Percentiles rank a stretch among this genome's conserved stretches.
phyloP scores from a whole-genome alignment of 192 early-diverging fungal genomes.

The Chytriomyces sp. region DNA sequence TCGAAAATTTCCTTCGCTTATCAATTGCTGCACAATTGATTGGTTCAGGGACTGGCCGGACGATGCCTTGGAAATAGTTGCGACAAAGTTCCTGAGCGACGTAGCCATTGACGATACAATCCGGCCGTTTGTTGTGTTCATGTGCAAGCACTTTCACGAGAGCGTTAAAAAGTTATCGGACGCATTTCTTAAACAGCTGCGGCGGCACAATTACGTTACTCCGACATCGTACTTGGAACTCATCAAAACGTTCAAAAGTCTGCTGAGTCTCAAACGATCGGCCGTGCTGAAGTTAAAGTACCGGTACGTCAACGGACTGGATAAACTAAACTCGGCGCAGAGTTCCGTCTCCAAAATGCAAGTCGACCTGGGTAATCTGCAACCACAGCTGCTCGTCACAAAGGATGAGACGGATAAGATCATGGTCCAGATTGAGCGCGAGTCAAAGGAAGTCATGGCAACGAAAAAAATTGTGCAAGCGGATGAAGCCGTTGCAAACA shows the following conservation, averaged over 20 bases:
- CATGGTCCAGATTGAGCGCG: slow-evolving; percentile 64
- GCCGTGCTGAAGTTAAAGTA: slow-evolving; percentile 54
- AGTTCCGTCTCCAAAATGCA: slow-evolving; percentile 66
- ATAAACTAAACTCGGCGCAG: slow-evolving; percentile 65
- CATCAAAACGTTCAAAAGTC: slow-evolving; percentile 61
- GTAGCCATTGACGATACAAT: slow-evolving; percentile 57
- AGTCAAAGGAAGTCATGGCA: slow-evolving; percentile 60
- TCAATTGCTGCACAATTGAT: slow-evolving; percentile 70
- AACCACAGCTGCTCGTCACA: slow-evolving; percentile 62
- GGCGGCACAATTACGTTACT: slow-evolving; percentile 66
- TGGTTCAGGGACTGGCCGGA: slow-evolving; percentile 70
- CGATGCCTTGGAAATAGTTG: slow-evolving; percentile 65
- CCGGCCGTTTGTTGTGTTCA: slow-evolving; percentile 54
- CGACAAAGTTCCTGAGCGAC: slow-evolving; percentile 58
- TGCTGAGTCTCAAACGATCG: slow-evolving; percentile 49
- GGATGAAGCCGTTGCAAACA: slow-evolving; percentile 63
- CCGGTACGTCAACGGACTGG: slow-evolving; percentile 63
- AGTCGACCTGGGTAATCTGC: slow-evolving; percentile 60
- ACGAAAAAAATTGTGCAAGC: slow-evolving; percentile 61
- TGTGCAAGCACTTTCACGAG: slow-evolving; percentile 69
- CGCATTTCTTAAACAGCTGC: slow-evolving; percentile 47
- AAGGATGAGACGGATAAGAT: slow-evolving; percentile 62
- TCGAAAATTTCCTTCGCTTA: slow-evolving; percentile 62
- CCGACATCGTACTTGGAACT: slow-evolving; percentile 67
- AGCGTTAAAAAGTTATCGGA: slow-evolving; percentile 55